phyloP scores from a whole-genome alignment of 2,329 filamentous ascomycete species.

The Parastagonospora avenae region DNA sequence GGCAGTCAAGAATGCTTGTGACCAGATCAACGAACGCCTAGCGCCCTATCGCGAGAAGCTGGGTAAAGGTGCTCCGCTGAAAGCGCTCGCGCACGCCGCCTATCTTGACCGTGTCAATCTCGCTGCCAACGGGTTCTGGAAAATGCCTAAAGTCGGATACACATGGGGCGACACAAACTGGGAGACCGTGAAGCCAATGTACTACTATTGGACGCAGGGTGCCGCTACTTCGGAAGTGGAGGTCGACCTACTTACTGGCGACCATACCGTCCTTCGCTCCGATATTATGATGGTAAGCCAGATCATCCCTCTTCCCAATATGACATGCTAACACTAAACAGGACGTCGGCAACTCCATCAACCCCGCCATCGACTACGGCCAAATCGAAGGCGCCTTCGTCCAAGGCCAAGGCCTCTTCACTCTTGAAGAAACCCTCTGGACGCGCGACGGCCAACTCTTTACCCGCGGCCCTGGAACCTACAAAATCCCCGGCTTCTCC shows the following conservation, averaged over 20 bases:
- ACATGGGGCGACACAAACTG: constrained; percentile 67
- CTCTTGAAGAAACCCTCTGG: constrained; percentile 74
- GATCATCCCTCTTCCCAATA: not conserved
- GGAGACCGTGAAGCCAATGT: constrained; percentile 67
- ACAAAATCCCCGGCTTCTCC: constrained; percentile 87
- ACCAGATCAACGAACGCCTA: constrained; percentile 84
- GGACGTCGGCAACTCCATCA: constrained; percentile 82
- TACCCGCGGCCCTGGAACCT: constrained; percentile 68
- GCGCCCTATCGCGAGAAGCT: constrained; percentile 83
- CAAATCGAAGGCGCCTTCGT: constrained; percentile 83
- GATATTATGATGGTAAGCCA: constrained; percentile 81
- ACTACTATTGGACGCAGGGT: constrained; percentile 93
- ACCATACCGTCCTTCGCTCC: constrained; percentile 84
- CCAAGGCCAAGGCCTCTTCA: constrained; percentile 80
- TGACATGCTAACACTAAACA: constrained; percentile 12
- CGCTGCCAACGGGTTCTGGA: constrained; percentile 94
- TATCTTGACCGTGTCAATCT: constrained; percentile 96
- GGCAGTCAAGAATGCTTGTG: constrained; percentile 88
- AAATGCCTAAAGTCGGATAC: constrained; percentile 94
- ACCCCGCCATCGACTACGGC: constrained; percentile 78
- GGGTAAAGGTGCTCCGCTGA: constrained; percentile 77
- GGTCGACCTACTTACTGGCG: constrained; percentile 87
- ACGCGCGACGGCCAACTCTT: constrained; percentile 68
- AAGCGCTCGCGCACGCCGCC: constrained; percentile 82
- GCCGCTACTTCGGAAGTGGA: constrained; percentile 88